phyloP scores from a whole-genome alignment of 768 basidiomycete genomes.

The Amyloporia xantha region DNA sequence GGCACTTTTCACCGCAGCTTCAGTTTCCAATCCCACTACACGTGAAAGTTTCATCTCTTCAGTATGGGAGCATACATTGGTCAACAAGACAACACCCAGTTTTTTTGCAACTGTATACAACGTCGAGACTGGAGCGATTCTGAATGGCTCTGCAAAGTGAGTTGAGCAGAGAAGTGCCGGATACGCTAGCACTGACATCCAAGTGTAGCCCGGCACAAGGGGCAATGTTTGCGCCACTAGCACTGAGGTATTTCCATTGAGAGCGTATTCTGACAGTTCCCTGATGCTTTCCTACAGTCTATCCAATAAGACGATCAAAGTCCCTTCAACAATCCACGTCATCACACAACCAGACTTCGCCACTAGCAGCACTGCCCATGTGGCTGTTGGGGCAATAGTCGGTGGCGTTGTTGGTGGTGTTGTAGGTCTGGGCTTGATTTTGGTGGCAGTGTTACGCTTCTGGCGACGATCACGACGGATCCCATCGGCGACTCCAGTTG shows the following conservation, averaged over 20 bases:
- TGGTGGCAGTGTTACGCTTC: background rate
- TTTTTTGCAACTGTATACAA: background rate
- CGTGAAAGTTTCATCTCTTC: background rate
- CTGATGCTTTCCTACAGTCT: background rate
- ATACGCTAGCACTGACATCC: background rate
- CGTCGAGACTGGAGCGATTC: background rate
- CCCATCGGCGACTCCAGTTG: background rate
- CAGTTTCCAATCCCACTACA: background rate
- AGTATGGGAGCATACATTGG: background rate
- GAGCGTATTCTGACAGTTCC: background rate
- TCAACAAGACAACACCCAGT: background rate
- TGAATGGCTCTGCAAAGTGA: background rate
- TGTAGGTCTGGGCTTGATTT: background rate
- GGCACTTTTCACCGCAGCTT: background rate
- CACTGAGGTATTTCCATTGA: background rate
- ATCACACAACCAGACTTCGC: background rate
- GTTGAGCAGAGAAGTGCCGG: background rate
- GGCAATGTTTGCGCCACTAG: slow-evolving; percentile 6
- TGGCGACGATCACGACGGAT: background rate
- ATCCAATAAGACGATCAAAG: background rate
- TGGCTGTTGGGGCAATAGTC: slow-evolving; percentile 2
- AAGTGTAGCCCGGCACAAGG: slow-evolving; percentile 3
- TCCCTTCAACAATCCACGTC: background rate
- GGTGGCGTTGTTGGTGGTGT: slow-evolving; percentile 7
- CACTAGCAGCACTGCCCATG: too few relatives aligned